These are phyloP conservation scores for Penicillium dipodomyicola DNA, from an alignment of 495 filamentous ascomycete genomes.

Conservation along the genomic window DNA sequence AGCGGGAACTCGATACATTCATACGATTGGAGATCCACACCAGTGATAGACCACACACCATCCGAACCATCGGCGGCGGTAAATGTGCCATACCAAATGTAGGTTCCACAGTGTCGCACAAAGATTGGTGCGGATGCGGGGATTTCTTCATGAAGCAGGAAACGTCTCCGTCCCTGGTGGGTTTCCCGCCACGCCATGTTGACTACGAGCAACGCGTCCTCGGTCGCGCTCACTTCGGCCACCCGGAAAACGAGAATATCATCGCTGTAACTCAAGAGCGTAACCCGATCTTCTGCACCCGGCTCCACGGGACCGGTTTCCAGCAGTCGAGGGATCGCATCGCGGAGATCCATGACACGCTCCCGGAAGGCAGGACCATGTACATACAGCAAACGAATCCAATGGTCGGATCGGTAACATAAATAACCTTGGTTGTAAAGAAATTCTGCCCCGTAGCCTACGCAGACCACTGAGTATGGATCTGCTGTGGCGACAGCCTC, in stretches of 20 bases:
- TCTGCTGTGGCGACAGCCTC: constrained; percentile 59
- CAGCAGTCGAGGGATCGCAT: constrained; percentile 39
- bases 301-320: constrained; percentile 19
- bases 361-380: constrained; percentile 52
- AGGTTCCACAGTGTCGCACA: constrained; percentile 63
- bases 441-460: constrained; percentile 61
- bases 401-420: constrained; percentile 56
- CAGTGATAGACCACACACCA: constrained; percentile 56
- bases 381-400: constrained; percentile 64
- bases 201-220: constrained; percentile 59
- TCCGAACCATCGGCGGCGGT: constrained; percentile 13
- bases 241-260: constrained; percentile 57
- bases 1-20: constrained; percentile 11
- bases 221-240: constrained; percentile 31
- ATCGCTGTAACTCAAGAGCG: constrained; percentile 60
- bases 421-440: constrained; percentile 62
- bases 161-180: constrained; percentile 33
- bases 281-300: constrained; percentile 48
- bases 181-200: constrained; percentile 37
- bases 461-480: constrained; percentile 58
- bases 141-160: constrained; percentile 24
- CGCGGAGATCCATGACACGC: constrained; percentile 56
- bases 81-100: constrained; percentile 65
- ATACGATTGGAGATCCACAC: constrained; percentile 48
- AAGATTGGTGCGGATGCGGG: constrained; percentile 37